phyloP scores from a whole-genome alignment of 805 yeast genomes.

The Candida cerambycidarum region DNA sequence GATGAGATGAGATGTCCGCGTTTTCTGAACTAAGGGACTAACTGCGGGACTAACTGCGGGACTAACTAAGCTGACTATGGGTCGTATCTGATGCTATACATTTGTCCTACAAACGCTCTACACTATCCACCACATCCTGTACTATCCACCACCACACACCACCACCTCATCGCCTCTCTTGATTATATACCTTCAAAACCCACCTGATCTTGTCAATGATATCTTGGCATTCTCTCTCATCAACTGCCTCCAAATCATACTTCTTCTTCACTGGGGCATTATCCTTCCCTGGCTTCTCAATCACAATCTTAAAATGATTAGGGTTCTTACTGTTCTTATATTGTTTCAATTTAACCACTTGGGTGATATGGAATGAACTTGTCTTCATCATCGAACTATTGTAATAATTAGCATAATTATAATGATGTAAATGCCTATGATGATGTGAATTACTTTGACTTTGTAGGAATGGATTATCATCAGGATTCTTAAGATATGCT shows the following conservation, averaged over 20 bases:
- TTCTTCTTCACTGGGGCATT: conserved; percentile 61
- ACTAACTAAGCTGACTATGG: no score
- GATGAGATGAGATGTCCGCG: conserved; percentile 5
- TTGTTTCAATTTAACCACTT: conserved; percentile 72
- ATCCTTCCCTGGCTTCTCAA: conserved; percentile 37
- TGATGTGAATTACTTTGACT: conserved; percentile 23
- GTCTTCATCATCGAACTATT: conserved; percentile 79
- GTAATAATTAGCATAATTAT: conserved; percentile 39
- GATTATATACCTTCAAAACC: conserved; percentile 52
- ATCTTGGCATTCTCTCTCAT: conserved; percentile 60
- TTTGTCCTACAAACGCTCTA: no score
- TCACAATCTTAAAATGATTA: conserved; percentile 76
- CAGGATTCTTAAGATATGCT: conserved; percentile 35
- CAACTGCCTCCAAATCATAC: conserved; percentile 81
- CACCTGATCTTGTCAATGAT: conserved; percentile 70
- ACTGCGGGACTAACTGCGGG: no score
- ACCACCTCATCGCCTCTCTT: no score
- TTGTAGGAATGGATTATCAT: conserved; percentile 31
- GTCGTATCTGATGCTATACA: no score
- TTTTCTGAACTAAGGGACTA: no score
- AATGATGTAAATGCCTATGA: conserved; percentile 39
- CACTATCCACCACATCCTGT: no score
- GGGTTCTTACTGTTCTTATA: conserved; percentile 64
- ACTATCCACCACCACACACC: no score
- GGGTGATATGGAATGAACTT: conserved; percentile 80